phyloP scores from a whole-genome alignment of 169 alveolate genomes.

The Perkinsus marinus region DNA sequence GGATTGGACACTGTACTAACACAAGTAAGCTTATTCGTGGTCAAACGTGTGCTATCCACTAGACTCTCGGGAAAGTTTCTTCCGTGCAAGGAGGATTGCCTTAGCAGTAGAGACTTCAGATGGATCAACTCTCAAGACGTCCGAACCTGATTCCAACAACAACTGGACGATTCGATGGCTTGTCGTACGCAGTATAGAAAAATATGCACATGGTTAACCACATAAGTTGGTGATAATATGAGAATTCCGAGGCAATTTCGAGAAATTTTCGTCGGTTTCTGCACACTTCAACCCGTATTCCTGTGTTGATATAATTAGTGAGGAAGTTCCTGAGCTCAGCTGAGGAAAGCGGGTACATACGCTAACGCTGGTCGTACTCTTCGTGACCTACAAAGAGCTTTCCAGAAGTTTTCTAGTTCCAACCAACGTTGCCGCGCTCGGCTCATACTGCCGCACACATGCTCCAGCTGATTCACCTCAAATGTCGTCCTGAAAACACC shows the following conservation, averaged over 20 bases:
- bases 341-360: neutral
- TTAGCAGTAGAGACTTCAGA: neutral
- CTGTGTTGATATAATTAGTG: no score
- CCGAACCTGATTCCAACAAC: neutral
- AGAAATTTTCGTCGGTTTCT: no score
- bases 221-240: neutral
- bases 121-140: neutral
- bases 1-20: no score
- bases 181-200: no score
- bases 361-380: neutral
- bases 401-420: neutral
- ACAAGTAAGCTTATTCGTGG: no score
- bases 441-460: neutral
- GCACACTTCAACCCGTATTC: no score
- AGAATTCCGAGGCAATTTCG: no score
- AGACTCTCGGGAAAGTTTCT: neutral
- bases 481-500: neutral
- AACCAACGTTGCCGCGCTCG: neutral
- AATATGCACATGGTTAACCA: no score
- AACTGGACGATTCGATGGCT: no score
- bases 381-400: neutral
- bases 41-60: neutral
- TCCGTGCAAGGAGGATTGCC: neutral
- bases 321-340: no score
- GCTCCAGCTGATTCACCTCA: neutral